Conservation (phyloP, 306 rosid species). For the Biancaea sappan region DNA sequence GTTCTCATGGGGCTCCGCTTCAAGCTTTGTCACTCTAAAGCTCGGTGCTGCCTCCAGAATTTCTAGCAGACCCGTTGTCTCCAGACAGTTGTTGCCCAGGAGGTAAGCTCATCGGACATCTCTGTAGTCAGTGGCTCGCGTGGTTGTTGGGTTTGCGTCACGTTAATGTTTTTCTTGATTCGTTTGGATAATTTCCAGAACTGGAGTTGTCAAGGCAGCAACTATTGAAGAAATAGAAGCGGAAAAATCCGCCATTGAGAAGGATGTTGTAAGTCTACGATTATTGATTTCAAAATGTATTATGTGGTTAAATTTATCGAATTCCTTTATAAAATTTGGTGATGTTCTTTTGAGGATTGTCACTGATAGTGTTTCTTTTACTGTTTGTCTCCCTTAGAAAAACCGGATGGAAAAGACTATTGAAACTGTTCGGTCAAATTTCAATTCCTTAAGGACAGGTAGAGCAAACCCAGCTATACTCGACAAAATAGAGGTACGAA, state of each 20-base stretch:
- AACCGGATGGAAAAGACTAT: slow-evolving; percentile 86
- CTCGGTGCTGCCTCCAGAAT: slow-evolving; percentile 34
- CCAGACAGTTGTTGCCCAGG: slow-evolving; percentile 36
- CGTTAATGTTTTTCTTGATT: neutral
- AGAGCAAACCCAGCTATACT: slow-evolving; percentile 87
- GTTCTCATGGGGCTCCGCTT: slow-evolving; percentile 57
- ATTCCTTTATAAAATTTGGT: neutral
- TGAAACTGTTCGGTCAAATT: slow-evolving; percentile 69
- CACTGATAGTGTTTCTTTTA: neutral
- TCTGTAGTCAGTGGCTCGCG: neutral
- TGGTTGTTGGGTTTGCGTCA: neutral
- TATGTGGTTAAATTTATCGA: slow-evolving; percentile 15
- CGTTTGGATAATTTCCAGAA: slow-evolving; percentile 37
- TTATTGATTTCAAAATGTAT: neutral
- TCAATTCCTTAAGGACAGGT: slow-evolving; percentile 90
- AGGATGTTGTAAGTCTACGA: slow-evolving; percentile 65
- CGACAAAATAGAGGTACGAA: slow-evolving; percentile 83
- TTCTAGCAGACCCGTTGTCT: slow-evolving; percentile 40
- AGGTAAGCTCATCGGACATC: slow-evolving; percentile 47
- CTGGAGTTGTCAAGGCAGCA: slow-evolving; percentile 65
- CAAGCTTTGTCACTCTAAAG: slow-evolving; percentile 50
- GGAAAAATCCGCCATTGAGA: slow-evolving; percentile 72
- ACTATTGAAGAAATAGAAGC: slow-evolving; percentile 98
- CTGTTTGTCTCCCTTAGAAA: slow-evolving; percentile 48
- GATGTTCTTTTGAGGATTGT: neutral